A percentile compares a stretch with the other conserved stretches of the same genome.
Evolutionary conservation across 225 moss, liverwort and hornwort species (phyloP).

Genomic region (Sphagnum contortum): DNA sequence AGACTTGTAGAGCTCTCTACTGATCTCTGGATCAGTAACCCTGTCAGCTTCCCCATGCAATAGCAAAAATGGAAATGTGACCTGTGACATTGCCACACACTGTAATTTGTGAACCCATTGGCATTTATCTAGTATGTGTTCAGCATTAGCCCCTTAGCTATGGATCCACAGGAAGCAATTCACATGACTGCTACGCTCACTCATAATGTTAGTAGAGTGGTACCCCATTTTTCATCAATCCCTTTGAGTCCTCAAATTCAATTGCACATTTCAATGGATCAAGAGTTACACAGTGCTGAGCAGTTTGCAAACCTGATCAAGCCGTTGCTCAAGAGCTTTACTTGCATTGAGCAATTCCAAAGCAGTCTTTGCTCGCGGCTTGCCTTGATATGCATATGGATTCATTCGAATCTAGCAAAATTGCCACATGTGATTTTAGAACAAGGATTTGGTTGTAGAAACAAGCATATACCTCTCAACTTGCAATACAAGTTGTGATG

Average conservation of each 20-base stretch:
- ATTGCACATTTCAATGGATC: too few species aligned
- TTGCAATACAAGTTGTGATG: too few species aligned
- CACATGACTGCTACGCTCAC: too few species aligned
- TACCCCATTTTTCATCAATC: slow-evolving; percentile 1
- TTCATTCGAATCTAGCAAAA: slow-evolving; percentile 56
- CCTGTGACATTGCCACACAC: slow-evolving; percentile 14
- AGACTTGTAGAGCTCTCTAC: slow-evolving; percentile 38
- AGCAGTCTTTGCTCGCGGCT: slow-evolving; percentile 68
- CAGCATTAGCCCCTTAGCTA: too few species aligned
- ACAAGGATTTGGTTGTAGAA: too few species aligned
- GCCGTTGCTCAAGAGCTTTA: slow-evolving; percentile 31
- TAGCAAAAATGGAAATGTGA: slow-evolving; percentile 57
- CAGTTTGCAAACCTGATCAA: slow-evolving; percentile 33
- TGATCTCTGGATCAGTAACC: slow-evolving; percentile 61
- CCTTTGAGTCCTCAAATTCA: neutral
- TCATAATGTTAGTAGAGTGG: neutral
- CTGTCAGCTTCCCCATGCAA: slow-evolving; percentile 59
- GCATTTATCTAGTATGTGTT: too few species aligned
- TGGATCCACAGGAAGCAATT: too few species aligned
- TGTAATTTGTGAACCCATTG: too few species aligned
- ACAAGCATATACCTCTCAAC: too few species aligned
- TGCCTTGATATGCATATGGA: slow-evolving; percentile 41
- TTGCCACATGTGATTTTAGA: too few species aligned
- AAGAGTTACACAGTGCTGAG: too few species aligned
- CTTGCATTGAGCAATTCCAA: slow-evolving; percentile 52